Evolutionary conservation across 129 eudicot species (phyloP), one percentile per base, ranked within the genome.

Genomic region (Saposhnikovia divaricata): DNA sequence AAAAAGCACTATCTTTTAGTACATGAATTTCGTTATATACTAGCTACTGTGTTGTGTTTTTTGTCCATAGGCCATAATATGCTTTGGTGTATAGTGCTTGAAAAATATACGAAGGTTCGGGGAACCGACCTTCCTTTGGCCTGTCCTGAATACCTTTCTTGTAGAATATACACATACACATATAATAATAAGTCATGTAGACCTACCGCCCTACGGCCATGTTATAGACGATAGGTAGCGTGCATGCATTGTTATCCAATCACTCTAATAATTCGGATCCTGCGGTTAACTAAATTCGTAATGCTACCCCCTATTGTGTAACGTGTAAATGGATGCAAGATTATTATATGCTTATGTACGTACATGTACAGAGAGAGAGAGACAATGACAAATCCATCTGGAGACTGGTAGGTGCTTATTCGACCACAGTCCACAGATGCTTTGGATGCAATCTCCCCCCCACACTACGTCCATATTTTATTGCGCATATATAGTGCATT

Each of bases 61-160:
- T 53, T 53, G 61, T 53, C 27, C 23, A 53, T 53, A 19, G 63
- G 23, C 27, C 23, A 53, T 53, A 5, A 53, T 53, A 5, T 6
- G 8, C 2, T 61, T 61, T 61, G 69, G 69, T n/a, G 34, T 61
- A n/a, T 10, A 61, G 69, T 61, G 69, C 2, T 61, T n/a, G 14
- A 3, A 59, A 10, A n/a, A n/a, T 34, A 59, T 3, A 12, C 50
- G 69, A 61, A n/a, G 15, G 34, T 61, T 61, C 69, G 15, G 13
- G 69, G 69, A 61, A 61, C 69, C 34, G 27, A n/a, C 34, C 69
- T 61, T n/a, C 34, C 68, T n/a, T 59, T 59, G 68, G 68, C 68
- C 28, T 55, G 12, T 55, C 9, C 27, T 21, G 9, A 6, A 19
- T 51, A 51, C 18, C n/a, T 16, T 50, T 14, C 4, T 15, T 16